Conservation (phyloP, 352 stramenopile genomes). For the Phytophthora nicotianae region DNA sequence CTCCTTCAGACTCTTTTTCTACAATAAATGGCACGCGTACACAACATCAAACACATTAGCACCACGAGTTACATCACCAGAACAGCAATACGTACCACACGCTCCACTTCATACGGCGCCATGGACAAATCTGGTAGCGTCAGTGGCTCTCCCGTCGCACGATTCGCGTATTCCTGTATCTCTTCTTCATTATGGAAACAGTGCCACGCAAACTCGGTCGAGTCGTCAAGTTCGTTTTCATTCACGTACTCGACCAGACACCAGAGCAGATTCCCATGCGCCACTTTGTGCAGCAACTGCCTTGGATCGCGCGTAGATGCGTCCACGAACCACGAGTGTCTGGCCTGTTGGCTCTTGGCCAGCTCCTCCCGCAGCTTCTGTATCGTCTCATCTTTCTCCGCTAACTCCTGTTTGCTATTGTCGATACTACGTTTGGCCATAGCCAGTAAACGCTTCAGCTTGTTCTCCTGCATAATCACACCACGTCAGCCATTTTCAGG, state of each 20-base stretch:
- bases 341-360: constrained; percentile 38
- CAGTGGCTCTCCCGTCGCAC: constrained; percentile 66
- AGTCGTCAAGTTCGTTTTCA: constrained; percentile 72
- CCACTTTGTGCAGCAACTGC: constrained; percentile 73
- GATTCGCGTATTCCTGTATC: constrained; percentile 61
- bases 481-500: constrained; percentile 1
- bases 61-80: neutral
- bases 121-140: constrained; percentile 69
- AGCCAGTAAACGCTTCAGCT: constrained; percentile 81
- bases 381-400: constrained; percentile 66
- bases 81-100: constrained; percentile 50
- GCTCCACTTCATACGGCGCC: constrained; percentile 72
- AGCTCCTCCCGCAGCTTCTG: constrained; percentile 57
- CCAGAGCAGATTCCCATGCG: constrained; percentile 64
- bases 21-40: constrained; percentile 9
- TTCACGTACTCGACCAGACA: constrained; percentile 84
- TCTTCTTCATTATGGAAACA: constrained; percentile 68
- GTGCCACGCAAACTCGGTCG: constrained; percentile 73
- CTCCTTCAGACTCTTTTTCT: constrained; percentile 84
- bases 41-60: neutral
- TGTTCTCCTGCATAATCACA: constrained; percentile 54
- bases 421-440: constrained; percentile 91
- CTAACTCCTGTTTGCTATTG: constrained; percentile 85
- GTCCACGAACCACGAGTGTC: constrained; percentile 59
- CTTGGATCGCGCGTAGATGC: constrained; percentile 58